Evolutionary conservation across 352 stramenopile genomes (phyloP).

Genomic region (Phytophthora cryptogea): DNA sequence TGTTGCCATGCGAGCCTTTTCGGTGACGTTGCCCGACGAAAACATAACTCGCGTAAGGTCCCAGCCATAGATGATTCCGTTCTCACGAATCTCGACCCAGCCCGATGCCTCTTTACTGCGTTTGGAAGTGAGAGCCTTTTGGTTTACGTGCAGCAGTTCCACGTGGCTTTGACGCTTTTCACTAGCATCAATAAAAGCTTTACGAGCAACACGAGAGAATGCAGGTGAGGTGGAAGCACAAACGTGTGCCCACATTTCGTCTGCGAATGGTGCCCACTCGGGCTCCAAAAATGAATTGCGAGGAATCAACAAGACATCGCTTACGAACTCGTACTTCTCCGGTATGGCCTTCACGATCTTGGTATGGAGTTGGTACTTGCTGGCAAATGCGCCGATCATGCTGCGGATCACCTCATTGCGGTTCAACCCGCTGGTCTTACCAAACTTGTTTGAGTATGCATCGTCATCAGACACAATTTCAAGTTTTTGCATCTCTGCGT

Average conservation of each 20-base stretch:
- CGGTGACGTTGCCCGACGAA: constrained; percentile 95
- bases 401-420: constrained; percentile 75
- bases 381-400: constrained; percentile 57
- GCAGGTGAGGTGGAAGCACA: constrained; percentile 52
- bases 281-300: constrained; percentile 65
- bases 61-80: constrained; percentile 95
- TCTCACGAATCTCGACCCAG: constrained; percentile 92
- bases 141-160: constrained; percentile 68
- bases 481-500: constrained; percentile 41
- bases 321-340: constrained; percentile 80
- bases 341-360: constrained; percentile 46
- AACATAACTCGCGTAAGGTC: constrained; percentile 98
- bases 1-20: constrained; percentile 94
- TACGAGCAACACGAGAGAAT: constrained; percentile 79
- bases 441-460: constrained; percentile 76
- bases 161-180: constrained; percentile 86
- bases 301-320: constrained; percentile 73
- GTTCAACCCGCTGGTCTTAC: constrained; percentile 70
- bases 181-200: constrained; percentile 74
- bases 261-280: constrained; percentile 56
- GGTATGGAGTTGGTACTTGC: constrained; percentile 44
- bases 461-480: constrained; percentile 58
- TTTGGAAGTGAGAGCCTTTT: constrained; percentile 37
- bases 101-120: constrained; percentile 43
- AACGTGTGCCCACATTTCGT: constrained; percentile 70